Evolutionary conservation across 495 filamentous ascomycete genomes (phyloP).

Genomic region (Aspergillus baeticus): DNA sequence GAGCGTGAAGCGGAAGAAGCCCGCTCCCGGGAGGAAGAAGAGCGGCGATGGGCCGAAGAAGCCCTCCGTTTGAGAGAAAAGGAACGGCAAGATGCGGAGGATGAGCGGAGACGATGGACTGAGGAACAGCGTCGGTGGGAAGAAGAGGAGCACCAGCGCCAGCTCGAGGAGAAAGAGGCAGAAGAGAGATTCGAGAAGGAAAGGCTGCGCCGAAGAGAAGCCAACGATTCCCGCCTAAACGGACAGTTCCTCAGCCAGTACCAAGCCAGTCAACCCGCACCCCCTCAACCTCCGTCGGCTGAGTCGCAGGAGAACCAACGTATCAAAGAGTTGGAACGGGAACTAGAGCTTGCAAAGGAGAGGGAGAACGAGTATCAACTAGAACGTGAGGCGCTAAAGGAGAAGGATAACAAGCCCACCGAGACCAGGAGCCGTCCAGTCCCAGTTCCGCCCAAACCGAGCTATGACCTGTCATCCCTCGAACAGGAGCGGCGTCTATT

Average conservation of each 20-base stretch:
- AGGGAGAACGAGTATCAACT: conserved; percentile 82
- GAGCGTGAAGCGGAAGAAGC: conserved; percentile 72
- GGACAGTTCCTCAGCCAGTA: conserved; percentile 88
- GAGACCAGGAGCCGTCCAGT: conserved; percentile 40
- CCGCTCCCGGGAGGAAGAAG: conserved; percentile 64
- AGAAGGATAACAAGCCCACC: conserved; percentile 35
- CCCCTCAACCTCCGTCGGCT: conserved; percentile 4
- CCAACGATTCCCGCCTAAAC: conserved; percentile 65
- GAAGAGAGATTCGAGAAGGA: conserved; percentile 67
- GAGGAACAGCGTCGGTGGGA: conserved; percentile 83
- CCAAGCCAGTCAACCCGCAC: conserved; percentile 51
- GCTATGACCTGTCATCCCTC: conserved; percentile 66
- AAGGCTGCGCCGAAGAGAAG: conserved; percentile 56
- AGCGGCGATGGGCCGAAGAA: conserved; percentile 79
- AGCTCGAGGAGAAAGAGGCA: conserved; percentile 70
- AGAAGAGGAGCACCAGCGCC: conserved; percentile 72
- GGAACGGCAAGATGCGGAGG: conserved; percentile 66
- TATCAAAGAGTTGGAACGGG: conserved; percentile 78
- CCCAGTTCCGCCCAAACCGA: conserved; percentile 51
- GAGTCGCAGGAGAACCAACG: conserved; percentile 57
- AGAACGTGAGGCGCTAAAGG: conserved; percentile 63
- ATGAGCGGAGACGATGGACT: conserved; percentile 79
- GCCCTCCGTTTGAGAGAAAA: conserved; percentile 64
- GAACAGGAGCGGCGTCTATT: conserved; percentile 75
- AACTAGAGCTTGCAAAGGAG: conserved; percentile 81